Conservation (phyloP, 1,284 basidiomycete genomes). For the Xanthoconium separans region DNA sequence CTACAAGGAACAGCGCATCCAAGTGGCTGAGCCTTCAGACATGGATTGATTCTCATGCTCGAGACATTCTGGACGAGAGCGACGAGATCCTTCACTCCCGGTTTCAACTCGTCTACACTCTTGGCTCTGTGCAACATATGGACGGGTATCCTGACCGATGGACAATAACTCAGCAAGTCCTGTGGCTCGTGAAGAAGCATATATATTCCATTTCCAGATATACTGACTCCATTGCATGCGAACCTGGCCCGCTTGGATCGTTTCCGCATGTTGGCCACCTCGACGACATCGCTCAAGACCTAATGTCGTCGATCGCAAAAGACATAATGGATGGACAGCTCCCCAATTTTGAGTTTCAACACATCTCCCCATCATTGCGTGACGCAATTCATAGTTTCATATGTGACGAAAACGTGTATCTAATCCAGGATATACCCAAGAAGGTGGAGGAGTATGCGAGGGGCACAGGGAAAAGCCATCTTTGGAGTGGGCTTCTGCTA, state of each 20-base stretch:
- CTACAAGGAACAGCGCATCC: background rate
- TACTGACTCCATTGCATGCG: background rate
- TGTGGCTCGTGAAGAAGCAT: background rate
- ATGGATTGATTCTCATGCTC: background rate
- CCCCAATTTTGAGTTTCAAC: background rate
- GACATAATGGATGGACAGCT: background rate
- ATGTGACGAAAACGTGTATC: background rate
- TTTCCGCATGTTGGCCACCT: background rate
- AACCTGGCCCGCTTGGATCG: background rate
- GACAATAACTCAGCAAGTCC: background rate
- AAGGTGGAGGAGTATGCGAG: background rate
- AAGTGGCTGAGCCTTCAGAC: background rate
- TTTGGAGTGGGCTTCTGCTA: background rate
- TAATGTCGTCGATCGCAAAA: background rate
- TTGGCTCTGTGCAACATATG: background rate
- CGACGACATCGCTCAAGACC: background rate
- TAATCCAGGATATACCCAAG: background rate
- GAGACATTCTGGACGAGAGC: slow-evolving; percentile 1
- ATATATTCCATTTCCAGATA: background rate
- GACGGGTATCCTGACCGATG: slow-evolving; percentile 2
- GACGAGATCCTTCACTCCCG: background rate
- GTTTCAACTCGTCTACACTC: background rate
- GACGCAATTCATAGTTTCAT: background rate
- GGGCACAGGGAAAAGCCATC: background rate
- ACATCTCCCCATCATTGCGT: too few species aligned